Evolutionary conservation across 1,284 basidiomycete species (phyloP), one percentile per base, ranked within the genome.

Genomic region (Ustilago nuda): DNA sequence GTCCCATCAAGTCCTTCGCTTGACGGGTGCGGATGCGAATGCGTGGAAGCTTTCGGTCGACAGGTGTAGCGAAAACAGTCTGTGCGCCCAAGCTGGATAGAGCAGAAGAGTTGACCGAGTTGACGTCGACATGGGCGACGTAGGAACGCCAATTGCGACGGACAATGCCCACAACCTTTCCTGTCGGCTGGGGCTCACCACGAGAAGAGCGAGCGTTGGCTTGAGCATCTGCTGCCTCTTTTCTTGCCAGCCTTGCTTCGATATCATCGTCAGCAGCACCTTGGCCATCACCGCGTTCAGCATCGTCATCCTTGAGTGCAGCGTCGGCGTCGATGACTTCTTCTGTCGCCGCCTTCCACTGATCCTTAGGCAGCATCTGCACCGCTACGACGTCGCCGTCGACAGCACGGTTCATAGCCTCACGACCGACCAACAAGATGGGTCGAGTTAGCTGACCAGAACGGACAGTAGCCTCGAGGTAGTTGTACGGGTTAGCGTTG

Each of bases 401-500:
- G 4, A 98, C 92, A 0, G 95, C 91, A 32, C 97, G 91, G 85
- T 99, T 99, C 93, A 98, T 98, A 66, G 94, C 91, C 86, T 96
- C 92, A 33, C 95, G 89, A 0, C 96, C 95, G 23, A 94, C 89
- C 2, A 99, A 88, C 8, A 99, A 88, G 11, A 99, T 89, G 0
- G 94, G 92, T 81, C 93, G 94, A 17, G 88, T 87, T 76, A 93
- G 92, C 0, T 89, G 89, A 1, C 91, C 89, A 0, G 92, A 91
- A 5, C 90, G 89, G 17, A 98, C 95, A 52, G 89, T 93, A 2
- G 94, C 96, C 91, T 94, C 67, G 48, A 98, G 89, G 83, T 96
- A 99, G 86, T 99, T 99, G 88, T 94, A 99, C 70, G 92, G 91
- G 81, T 94, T 98, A 5, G 95, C 94, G 82, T 94, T 95, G 88